These are phyloP conservation scores for Beta lomatogona DNA, from an alignment of 179 eudicot species.

Conservation along the genomic window DNA sequence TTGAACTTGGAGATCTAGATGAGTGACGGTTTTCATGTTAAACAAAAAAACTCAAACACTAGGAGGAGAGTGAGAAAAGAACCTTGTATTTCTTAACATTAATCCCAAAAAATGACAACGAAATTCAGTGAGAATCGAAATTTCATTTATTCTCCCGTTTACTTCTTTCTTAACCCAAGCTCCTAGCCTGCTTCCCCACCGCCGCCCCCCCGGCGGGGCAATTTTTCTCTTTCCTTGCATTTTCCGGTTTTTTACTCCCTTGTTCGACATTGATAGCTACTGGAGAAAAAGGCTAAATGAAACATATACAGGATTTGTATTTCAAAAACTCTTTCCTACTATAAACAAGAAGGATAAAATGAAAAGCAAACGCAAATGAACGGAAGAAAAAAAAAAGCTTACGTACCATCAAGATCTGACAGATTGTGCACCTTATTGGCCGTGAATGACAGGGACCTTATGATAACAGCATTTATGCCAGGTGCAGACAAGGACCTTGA, in stretches of 20 bases:
- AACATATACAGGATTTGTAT: background rate
- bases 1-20: background rate
- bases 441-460: slow-evolving; percentile 69
- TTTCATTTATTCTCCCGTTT: too few relatives aligned
- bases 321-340: too few relatives aligned
- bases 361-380: background rate
- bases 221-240: background rate
- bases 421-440: slow-evolving; percentile 45
- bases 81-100: background rate
- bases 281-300: background rate
- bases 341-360: too few relatives aligned
- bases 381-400: background rate
- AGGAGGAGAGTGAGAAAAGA: background rate
- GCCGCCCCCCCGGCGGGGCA: background rate
- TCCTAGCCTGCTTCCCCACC: background rate
- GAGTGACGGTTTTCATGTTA: background rate
- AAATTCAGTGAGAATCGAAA: background rate
- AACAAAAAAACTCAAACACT: background rate
- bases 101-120: background rate
- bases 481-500: slow-evolving; percentile 88
- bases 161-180: too few relatives aligned
- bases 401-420: slow-evolving; percentile 52
- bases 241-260: background rate
- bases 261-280: background rate
- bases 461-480: slow-evolving; percentile 63